These are phyloP conservation scores for Moringa oleifera DNA, from an alignment of 345 rosid genomes.

Conservation along the genomic window DNA sequence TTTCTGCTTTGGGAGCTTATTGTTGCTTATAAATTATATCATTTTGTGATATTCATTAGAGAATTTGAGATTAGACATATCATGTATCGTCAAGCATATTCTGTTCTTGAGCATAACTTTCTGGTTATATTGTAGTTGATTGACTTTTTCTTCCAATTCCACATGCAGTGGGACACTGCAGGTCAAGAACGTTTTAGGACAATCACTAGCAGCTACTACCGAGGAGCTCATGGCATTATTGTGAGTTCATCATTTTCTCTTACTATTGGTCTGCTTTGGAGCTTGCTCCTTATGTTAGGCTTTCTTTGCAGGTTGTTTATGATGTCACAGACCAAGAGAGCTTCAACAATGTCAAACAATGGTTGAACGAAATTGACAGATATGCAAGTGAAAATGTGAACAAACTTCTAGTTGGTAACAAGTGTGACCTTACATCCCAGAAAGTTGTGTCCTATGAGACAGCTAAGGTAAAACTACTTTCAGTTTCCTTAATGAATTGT, in stretches of 20 bases:
- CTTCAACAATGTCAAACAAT: slow-evolving; percentile 76
- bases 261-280: not conserved
- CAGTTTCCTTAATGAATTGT: not conserved
- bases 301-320: slow-evolving; percentile 49
- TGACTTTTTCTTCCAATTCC: not conserved
- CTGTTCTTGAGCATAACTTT: no score
- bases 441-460: slow-evolving; percentile 67
- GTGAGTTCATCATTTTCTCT: slow-evolving; percentile 26
- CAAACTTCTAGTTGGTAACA: slow-evolving; percentile 77
- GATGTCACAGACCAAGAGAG: slow-evolving; percentile 87
- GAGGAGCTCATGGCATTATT: slow-evolving; percentile 93
- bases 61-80: no score
- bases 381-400: slow-evolving; percentile 77
- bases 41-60: no score
- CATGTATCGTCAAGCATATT: no score
- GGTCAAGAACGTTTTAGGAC: slow-evolving; percentile 95
- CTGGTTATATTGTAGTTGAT: no score
- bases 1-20: not conserved
- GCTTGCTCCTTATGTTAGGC: not conserved
- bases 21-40: no score
- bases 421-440: slow-evolving; percentile 65
- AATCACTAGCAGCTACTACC: slow-evolving; percentile 86
- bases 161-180: slow-evolving; percentile 84
- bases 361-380: slow-evolving; percentile 76
- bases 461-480: slow-evolving; percentile 43